Conservation (phyloP, 1,284 basidiomycete species). For the Cutaneotrichosporon sp. region DNA sequence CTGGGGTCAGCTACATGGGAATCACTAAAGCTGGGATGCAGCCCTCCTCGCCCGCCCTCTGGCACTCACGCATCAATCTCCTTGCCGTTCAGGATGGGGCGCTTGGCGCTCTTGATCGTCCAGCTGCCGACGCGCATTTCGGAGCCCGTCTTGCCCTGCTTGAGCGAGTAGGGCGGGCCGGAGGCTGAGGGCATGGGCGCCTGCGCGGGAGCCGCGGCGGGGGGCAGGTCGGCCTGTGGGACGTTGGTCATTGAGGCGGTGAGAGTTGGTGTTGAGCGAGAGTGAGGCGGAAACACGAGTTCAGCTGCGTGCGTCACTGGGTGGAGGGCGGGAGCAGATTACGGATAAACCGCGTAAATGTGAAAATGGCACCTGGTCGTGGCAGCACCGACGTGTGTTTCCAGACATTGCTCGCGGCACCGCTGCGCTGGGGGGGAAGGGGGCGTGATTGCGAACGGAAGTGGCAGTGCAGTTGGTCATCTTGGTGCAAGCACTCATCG, state of each 20-base stretch:
- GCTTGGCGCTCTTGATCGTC: constrained; percentile 51
- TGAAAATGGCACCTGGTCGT: too few relatives aligned
- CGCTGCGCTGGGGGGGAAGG: too few relatives aligned
- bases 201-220: background rate
- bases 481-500: too few relatives aligned
- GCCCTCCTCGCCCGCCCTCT: too few relatives aligned
- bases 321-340: background rate
- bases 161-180: constrained; percentile 18
- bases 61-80: constrained; percentile 58
- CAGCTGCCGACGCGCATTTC: constrained; percentile 51
- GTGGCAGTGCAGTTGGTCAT: too few relatives aligned
- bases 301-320: background rate
- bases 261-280: background rate
- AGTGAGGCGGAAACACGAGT: background rate
- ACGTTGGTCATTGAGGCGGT: background rate
- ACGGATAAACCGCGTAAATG: background rate
- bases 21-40: too few relatives aligned
- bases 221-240: background rate
- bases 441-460: too few relatives aligned
- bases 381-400: too few relatives aligned
- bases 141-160: constrained; percentile 31
- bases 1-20: constrained; percentile 56
- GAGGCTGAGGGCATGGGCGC: constrained; percentile 9
- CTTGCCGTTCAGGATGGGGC: constrained; percentile 55
- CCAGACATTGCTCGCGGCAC: too few relatives aligned